A percentile compares a stretch with the other conserved stretches of the same genome.
These are phyloP conservation scores for Halteria grandinella DNA, from an alignment of 73 alveolate species.

Conservation along the genomic window DNA sequence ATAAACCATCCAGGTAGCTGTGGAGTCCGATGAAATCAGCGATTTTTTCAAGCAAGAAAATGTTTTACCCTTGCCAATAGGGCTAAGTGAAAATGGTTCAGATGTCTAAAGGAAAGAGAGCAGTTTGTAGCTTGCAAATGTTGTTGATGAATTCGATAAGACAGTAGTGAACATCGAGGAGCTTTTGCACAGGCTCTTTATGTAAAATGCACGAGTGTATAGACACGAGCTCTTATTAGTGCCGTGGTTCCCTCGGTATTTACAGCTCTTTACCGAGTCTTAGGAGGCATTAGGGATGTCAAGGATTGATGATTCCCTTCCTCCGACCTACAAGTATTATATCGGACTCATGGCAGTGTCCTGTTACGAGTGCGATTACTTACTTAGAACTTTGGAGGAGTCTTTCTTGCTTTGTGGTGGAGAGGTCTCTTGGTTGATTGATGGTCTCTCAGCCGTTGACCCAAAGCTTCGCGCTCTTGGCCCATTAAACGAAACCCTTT, in stretches of 20 bases:
- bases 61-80: constrained; percentile 25
- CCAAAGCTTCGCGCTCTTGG: constrained; percentile 36
- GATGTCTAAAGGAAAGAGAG: background rate
- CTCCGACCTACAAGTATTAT: constrained; percentile 57
- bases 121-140: constrained; percentile 5
- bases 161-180: constrained; percentile 2
- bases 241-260: constrained; percentile 62
- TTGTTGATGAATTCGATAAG: constrained; percentile 45
- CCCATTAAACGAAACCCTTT: constrained; percentile 49
- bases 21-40: constrained; percentile 55
- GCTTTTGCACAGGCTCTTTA: constrained; percentile 11
- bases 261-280: constrained; percentile 24
- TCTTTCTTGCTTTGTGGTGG: constrained; percentile 57
- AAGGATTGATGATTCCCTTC: constrained; percentile 55
- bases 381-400: constrained; percentile 57
- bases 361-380: constrained; percentile 56
- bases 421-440: constrained; percentile 54
- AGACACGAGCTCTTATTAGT: constrained; percentile 51
- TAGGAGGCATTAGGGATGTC: constrained; percentile 4
- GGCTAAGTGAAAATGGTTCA: background rate
- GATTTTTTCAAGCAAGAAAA: constrained; percentile 1
- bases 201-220: constrained; percentile 48
- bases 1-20: constrained; percentile 7
- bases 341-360: constrained; percentile 60
- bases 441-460: constrained; percentile 48